Conservation (phyloP, 306 rosid species). For the Begonia fuchsioides region DNA sequence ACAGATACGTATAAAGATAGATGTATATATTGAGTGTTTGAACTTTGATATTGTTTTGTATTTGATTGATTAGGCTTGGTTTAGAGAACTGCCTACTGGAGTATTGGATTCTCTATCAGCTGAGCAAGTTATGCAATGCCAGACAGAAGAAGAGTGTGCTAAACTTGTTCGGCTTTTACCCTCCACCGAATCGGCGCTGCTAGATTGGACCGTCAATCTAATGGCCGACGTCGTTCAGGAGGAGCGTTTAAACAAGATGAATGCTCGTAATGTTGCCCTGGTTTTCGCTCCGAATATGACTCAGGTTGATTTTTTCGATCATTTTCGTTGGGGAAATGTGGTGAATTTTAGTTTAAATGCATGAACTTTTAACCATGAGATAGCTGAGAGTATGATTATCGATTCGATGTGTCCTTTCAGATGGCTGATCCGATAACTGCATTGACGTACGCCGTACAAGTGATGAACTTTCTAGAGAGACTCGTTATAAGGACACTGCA, state of each 20-base stretch:
- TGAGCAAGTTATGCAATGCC: neutral
- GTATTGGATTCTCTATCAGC: neutral
- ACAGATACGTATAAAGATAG: no score
- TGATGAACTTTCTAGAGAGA: conserved; percentile 76
- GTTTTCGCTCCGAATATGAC: conserved; percentile 99
- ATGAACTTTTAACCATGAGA: no score
- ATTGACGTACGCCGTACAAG: conserved; percentile 86
- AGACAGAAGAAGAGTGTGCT: neutral
- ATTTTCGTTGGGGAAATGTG: no score
- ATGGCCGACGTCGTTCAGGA: conserved; percentile 84
- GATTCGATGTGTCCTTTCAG: conserved; percentile 17
- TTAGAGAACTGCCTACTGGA: neutral
- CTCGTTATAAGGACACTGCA: conserved; percentile 43
- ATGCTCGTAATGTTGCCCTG: conserved; percentile 75
- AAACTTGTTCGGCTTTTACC: neutral
- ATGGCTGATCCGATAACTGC: conserved; percentile 87
- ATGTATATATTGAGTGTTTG: no score
- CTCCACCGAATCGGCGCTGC: neutral
- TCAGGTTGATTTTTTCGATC: conserved; percentile 22
- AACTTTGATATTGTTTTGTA: neutral
- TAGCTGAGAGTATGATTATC: no score
- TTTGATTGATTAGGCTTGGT: neutral
- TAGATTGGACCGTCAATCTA: conserved; percentile 34
- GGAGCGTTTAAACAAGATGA: conserved; percentile 78
- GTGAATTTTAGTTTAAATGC: no score